Percentiles rank a stretch among this genome's conserved stretches.
Evolutionary conservation across 495 filamentous ascomycete species (phyloP).

Genomic region (Xylaria bambusicola): DNA sequence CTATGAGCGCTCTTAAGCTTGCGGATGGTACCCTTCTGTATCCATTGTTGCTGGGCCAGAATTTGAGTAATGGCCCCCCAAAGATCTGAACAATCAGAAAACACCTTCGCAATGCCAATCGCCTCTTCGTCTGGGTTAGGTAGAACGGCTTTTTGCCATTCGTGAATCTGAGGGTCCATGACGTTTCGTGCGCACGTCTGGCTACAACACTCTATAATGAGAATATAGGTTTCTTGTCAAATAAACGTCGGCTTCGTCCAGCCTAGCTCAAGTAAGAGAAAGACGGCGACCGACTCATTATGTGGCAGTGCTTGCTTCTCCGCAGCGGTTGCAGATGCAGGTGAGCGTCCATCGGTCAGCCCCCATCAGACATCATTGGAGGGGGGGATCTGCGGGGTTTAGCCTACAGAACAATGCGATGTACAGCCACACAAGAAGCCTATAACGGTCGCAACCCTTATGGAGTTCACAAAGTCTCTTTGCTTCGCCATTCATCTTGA

Average conservation of each 20-base stretch:
- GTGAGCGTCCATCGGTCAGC: not conserved
- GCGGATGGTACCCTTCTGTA: not conserved
- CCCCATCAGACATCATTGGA: not conserved
- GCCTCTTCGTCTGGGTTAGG: not conserved
- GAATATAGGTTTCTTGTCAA: not conserved
- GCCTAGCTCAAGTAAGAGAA: not conserved
- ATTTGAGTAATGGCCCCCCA: not conserved
- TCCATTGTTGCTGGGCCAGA: not conserved
- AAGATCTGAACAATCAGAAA: conserved; percentile 3
- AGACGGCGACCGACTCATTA: not conserved
- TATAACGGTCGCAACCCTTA: not conserved
- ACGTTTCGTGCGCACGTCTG: not conserved
- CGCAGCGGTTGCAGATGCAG: not conserved
- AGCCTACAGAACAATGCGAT: not conserved
- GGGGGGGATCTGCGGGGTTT: not conserved
- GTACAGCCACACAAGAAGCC: conserved; percentile 5
- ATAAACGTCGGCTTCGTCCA: not conserved
- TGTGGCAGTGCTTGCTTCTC: conserved; percentile 5
- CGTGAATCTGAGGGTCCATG: not conserved
- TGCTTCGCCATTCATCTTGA: not conserved
- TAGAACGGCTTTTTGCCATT: conserved; percentile 9
- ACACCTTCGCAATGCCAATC: not conserved
- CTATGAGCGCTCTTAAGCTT: conserved; percentile 5
- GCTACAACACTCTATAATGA: not conserved
- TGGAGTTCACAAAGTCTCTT: not conserved